A percentile compares a stretch with the other conserved stretches of the same genome.
phyloP scores from a whole-genome alignment of 257 asterid genomes.

The Voacanga thouarsii region DNA sequence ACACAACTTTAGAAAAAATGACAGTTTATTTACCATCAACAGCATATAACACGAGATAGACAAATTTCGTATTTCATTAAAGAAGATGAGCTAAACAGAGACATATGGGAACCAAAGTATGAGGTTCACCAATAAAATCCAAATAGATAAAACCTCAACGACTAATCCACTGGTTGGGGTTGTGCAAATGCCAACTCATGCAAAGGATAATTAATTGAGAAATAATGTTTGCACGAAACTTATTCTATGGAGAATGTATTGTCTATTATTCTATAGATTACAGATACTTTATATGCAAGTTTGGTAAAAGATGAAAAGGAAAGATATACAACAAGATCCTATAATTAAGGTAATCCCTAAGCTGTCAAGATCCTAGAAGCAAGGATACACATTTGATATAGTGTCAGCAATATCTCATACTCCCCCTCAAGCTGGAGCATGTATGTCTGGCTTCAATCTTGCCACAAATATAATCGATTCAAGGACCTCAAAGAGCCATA shows the following conservation, averaged over 20 bases:
- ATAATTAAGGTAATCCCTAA: too few relatives aligned
- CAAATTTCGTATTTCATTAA: background rate
- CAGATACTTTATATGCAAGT: too few relatives aligned
- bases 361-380: too few relatives aligned
- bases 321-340: too few relatives aligned
- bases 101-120: background rate
- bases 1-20: background rate
- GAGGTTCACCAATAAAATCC: background rate
- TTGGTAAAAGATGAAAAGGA: too few relatives aligned
- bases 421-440: too few relatives aligned
- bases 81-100: background rate
- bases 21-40: background rate
- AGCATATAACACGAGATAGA: background rate
- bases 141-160: background rate
- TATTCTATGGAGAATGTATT: background rate
- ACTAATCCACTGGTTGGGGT: background rate
- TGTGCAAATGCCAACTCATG: background rate
- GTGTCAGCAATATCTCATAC: too few relatives aligned
- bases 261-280: too few relatives aligned
- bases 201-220: background rate
- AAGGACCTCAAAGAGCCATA: too few relatives aligned
- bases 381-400: too few relatives aligned
- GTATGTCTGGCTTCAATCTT: too few relatives aligned
- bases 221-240: background rate
- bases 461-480: too few relatives aligned